These are phyloP conservation scores for Salix koriyanagi DNA, from an alignment of 345 rosid species.

Conservation along the genomic window DNA sequence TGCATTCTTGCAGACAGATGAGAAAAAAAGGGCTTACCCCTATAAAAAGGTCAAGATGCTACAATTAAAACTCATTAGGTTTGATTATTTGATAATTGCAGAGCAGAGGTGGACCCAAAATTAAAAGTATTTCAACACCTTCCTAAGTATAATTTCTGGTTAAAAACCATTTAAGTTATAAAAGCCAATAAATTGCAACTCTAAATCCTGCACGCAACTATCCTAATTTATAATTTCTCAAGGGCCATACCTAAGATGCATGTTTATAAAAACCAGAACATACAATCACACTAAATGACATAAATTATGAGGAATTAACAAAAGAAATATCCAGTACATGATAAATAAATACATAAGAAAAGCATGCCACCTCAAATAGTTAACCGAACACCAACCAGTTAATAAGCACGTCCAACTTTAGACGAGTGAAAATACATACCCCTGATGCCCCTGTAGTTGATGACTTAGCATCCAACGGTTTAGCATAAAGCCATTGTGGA, in stretches of 20 bases:
- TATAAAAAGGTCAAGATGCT: slow-evolving; percentile 5
- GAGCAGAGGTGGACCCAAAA: neutral
- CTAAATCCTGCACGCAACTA: neutral
- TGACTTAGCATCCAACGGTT: slow-evolving; percentile 60
- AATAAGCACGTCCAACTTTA: neutral
- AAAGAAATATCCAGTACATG: neutral
- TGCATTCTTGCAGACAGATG: neutral
- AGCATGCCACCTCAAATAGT: neutral
- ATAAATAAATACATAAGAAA: neutral
- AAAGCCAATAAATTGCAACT: neutral
- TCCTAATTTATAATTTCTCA: neutral
- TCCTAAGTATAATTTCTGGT: neutral
- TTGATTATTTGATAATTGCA: neutral
- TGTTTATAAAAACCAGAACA: neutral
- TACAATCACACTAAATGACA: neutral
- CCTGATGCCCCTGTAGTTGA: slow-evolving; percentile 16
- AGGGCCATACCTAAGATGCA: neutral
- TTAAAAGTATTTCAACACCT: neutral
- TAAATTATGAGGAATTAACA: neutral
- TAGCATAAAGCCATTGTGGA: slow-evolving; percentile 92
- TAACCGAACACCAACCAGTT: neutral
- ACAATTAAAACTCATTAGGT: no score
- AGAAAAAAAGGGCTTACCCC: neutral
- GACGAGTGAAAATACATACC: neutral
- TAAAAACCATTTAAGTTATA: neutral